These are phyloP conservation scores for Dictyostelium discoideum DNA, from an alignment of 78 protist genomes.

Conservation along the genomic window dicty_2.7 NC_007091.3:3315501-3316000, in stretches of 20 bases:
- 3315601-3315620: neutral
- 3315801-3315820: neutral
- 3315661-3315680: neutral
- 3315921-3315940: neutral
- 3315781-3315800: neutral
- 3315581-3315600: neutral
- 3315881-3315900: neutral
- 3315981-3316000: conserved; percentile 9
- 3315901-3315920: neutral
- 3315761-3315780: neutral
- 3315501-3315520: neutral
- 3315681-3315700: neutral
- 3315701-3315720: neutral
- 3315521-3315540: neutral
- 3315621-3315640: neutral
- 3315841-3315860: neutral
- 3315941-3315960: neutral
- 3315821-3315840: neutral
- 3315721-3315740: neutral
- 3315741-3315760: neutral
- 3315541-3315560: neutral
- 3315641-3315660: neutral
- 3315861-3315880: neutral
- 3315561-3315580: neutral
- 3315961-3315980: neutral